Conservation (phyloP, 768 basidiomycete genomes). For the Naematelia aurantialba region DNA sequence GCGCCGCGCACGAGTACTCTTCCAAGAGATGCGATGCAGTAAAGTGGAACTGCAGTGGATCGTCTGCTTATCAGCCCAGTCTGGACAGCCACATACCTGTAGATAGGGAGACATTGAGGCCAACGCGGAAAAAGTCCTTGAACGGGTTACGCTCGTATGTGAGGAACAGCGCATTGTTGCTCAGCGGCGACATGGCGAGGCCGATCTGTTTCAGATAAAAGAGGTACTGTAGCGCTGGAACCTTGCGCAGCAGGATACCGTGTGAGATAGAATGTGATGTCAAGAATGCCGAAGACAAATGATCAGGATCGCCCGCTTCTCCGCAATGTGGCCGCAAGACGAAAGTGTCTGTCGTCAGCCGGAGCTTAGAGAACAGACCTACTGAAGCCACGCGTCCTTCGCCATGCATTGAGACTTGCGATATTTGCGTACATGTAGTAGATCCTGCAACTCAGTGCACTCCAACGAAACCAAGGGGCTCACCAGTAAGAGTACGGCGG, state of each 20-base stretch:
- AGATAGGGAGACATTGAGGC: constrained; percentile 87
- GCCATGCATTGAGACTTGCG: constrained; percentile 90
- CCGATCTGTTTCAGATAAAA: constrained; percentile 99
- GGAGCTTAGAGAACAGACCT: constrained; percentile 44
- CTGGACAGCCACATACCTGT: constrained; percentile 65
- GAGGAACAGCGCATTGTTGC: constrained; percentile 95
- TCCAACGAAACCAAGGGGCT: constrained; percentile 27
- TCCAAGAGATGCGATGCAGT: constrained; percentile 75
- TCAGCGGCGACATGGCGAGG: constrained; percentile 95
- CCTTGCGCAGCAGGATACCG: constrained; percentile 95
- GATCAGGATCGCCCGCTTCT: constrained; percentile 97
- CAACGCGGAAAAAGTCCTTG: constrained; percentile 93
- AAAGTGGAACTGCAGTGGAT: constrained; percentile 79
- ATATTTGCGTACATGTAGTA: constrained; percentile 99
- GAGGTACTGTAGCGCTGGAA: constrained; percentile 84
- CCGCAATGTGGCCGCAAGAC: constrained; percentile 95
- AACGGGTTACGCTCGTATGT: constrained; percentile 91
- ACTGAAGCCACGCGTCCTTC: constrained; percentile 86
- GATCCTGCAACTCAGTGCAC: constrained; percentile 55
- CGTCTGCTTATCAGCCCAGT: constrained; percentile 21
- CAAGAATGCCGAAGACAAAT: constrained; percentile 91
- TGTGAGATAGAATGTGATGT: constrained; percentile 98
- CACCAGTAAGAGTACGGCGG: constrained; percentile 96
- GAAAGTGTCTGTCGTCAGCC: constrained; percentile 69
- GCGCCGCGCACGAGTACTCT: constrained; percentile 96